A percentile compares a stretch with the other conserved stretches of the same genome.
phyloP scores from a whole-genome alignment of 306 rosid species.

The Dryas alaskensis region DNA sequence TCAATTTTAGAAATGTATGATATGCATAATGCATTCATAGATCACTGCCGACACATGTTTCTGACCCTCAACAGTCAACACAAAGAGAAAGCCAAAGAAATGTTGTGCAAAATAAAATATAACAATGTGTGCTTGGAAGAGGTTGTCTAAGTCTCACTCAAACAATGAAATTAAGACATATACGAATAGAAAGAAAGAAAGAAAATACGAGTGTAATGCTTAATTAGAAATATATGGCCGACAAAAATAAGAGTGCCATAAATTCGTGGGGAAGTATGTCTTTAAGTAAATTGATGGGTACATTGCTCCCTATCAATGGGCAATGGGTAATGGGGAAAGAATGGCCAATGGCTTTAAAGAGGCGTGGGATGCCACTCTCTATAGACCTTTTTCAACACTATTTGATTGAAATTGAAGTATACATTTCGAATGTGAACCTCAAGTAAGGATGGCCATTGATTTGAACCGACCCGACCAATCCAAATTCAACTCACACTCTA shows the following conservation, averaged over 20 bases:
- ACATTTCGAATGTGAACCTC: too few relatives aligned
- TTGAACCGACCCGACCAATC: too few relatives aligned
- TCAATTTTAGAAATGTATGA: neutral
- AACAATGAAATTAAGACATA: too few relatives aligned
- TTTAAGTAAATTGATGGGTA: constrained; percentile 13
- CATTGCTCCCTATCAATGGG: constrained; percentile 12
- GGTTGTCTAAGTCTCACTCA: neutral
- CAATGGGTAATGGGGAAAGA: neutral
- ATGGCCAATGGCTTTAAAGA: constrained; percentile 11
- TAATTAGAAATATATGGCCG: neutral
- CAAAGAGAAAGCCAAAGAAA: neutral
- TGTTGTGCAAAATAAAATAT: neutral
- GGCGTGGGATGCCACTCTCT: constrained; percentile 43
- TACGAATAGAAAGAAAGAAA: too few relatives aligned
- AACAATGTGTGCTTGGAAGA: too few relatives aligned
- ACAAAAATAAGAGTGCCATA: constrained; percentile 6
- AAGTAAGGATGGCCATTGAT: too few relatives aligned
- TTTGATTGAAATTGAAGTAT: neutral
- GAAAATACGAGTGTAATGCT: too few relatives aligned
- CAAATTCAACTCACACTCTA: too few relatives aligned
- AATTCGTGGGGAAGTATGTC: constrained; percentile 12
- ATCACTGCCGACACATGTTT: constrained; percentile 9
- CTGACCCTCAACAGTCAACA: neutral
- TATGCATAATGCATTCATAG: too few relatives aligned
- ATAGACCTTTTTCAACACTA: neutral